Evolutionary conservation across 1,284 basidiomycete species (phyloP), one percentile per base, ranked within the genome.

Genomic region (Flammula alnicola): DNA sequence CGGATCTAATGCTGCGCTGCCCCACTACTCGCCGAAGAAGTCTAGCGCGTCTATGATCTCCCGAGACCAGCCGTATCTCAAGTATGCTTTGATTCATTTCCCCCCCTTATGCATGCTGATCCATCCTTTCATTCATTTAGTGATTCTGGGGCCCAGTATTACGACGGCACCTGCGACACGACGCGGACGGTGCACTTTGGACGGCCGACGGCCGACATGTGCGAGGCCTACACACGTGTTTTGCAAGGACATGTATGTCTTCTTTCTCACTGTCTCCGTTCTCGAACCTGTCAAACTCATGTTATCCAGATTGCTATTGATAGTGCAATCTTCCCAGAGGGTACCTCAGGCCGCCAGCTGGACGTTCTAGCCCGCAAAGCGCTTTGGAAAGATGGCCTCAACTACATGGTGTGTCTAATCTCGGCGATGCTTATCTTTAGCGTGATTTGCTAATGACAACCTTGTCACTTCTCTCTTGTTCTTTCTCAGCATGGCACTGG

Each of bases 181-280:
- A 95, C 93, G 1, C 81, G 95, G 45, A 96, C 94, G 6, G 73
- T 92, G 45, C 92, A 95, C 73, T 93, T 97, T 65, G 95, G 94
- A 37, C 80, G 83, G 30, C 91, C 91, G 5, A 86, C 86, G 4
- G 59, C 77, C 2, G 90, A 93, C 57, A 88, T 95, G 68, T 88
- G 86, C 63, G 88, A 95, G 55, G 94, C 95, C 1, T 98, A 88
- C 67, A 99, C 97, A 12, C 79, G 94, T 19, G 97, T 99, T 20
- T 71, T 99, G 44, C 96, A 99, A 71, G 96, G 96, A 3, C 96
- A 99, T 74, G 89, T 91, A 73, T 59, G 87, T 79, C 43, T 41
- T 49, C 44, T 33, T 49, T 58, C 56, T 55, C 54, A 52, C 29
- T 8, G 42, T 20, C 35, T 50, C 35, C 40, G 45, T 51, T 58